phyloP scores from a whole-genome alignment of 2,329 filamentous ascomycete genomes.

The Parasarocladium wereldwijsianum region DNA sequence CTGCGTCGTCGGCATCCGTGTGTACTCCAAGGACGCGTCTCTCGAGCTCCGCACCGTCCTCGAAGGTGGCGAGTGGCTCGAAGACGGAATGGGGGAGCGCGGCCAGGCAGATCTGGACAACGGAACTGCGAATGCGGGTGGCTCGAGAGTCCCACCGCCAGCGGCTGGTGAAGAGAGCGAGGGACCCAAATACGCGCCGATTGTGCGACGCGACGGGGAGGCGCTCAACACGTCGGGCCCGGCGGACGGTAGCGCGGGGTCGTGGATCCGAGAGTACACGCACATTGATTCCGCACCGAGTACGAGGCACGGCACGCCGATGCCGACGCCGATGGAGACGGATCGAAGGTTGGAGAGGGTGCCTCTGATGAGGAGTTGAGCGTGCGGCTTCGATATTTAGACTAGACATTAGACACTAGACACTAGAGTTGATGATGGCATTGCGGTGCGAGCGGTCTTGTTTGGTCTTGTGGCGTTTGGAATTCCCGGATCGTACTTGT shows the following conservation, averaged over 20 bases:
- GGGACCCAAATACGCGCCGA: constrained; percentile 8
- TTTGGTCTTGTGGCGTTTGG: too few relatives aligned
- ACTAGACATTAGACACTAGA: too few relatives aligned
- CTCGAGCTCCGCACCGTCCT: constrained; percentile 40
- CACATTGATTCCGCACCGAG: constrained; percentile 15
- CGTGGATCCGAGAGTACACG: constrained; percentile 14
- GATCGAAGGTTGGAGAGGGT: constrained; percentile 11
- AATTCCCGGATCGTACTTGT: too few relatives aligned
- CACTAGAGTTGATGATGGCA: too few relatives aligned
- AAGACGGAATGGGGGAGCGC: constrained; percentile 42
- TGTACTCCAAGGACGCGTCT: constrained; percentile 43
- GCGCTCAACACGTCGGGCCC: constrained; percentile 10
- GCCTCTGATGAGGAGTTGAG: constrained; percentile 1
- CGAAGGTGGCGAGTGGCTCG: constrained; percentile 36
- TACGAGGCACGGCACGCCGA: constrained; percentile 15
- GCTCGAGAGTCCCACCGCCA: constrained; percentile 25
- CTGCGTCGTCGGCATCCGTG: constrained; percentile 42
- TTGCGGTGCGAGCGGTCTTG: too few relatives aligned
- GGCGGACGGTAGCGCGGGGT: constrained; percentile 10
- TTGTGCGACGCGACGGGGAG: constrained; percentile 13
- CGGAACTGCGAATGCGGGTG: constrained; percentile 39
- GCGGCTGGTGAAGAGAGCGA: neutral
- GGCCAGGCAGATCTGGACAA: constrained; percentile 41
- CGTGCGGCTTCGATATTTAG: too few relatives aligned
- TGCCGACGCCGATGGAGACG: constrained; percentile 15